A percentile compares a stretch with the other conserved stretches of the same genome.
phyloP scores from a whole-genome alignment of 495 filamentous ascomycete species.

The Neurospora intermedia region DNA sequence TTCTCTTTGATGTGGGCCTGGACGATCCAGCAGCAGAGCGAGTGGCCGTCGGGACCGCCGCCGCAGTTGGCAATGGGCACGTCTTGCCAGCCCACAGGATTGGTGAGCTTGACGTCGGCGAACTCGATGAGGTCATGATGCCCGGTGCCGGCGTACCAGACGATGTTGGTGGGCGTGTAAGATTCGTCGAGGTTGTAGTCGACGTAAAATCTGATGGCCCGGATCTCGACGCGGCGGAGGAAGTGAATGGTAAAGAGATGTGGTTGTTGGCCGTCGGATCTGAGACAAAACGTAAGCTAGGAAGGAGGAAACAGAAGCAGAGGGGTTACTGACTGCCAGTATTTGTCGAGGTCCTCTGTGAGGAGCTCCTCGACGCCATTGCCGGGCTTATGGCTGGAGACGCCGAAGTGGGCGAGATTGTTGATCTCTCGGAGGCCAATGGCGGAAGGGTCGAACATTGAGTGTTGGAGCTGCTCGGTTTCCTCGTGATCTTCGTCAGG shows the following conservation, averaged over 20 bases:
- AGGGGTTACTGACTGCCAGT: constrained; percentile 66
- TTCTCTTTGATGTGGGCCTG: constrained; percentile 87
- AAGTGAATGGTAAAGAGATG: constrained; percentile 93
- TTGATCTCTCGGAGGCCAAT: constrained; percentile 78
- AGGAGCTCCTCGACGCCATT: constrained; percentile 80
- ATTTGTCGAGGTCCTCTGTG: constrained; percentile 63
- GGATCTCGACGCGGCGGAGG: constrained; percentile 80
- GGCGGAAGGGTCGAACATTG: constrained; percentile 32
- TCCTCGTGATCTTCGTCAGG: constrained; percentile 16
- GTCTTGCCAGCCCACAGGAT: constrained; percentile 82
- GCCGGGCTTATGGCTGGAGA: constrained; percentile 82
- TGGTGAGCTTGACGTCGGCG: constrained; percentile 62
- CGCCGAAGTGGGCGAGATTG: constrained; percentile 86
- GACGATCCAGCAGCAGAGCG: constrained; percentile 73
- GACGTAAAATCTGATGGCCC: constrained; percentile 72
- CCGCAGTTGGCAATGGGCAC: constrained; percentile 62
- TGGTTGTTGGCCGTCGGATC: constrained; percentile 89
- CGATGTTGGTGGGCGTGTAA: constrained; percentile 92
- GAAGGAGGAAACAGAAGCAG: neutral
- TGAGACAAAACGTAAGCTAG: no score
- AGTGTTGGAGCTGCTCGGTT: constrained; percentile 14
- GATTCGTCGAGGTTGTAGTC: constrained; percentile 88
- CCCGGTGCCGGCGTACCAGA: constrained; percentile 75
- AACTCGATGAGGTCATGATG: constrained; percentile 81
- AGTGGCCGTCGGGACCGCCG: constrained; percentile 51